These are phyloP conservation scores for Yamagishiella unicocca DNA, from an alignment of 139 green algal genomes.

Conservation along the genomic window DNA sequence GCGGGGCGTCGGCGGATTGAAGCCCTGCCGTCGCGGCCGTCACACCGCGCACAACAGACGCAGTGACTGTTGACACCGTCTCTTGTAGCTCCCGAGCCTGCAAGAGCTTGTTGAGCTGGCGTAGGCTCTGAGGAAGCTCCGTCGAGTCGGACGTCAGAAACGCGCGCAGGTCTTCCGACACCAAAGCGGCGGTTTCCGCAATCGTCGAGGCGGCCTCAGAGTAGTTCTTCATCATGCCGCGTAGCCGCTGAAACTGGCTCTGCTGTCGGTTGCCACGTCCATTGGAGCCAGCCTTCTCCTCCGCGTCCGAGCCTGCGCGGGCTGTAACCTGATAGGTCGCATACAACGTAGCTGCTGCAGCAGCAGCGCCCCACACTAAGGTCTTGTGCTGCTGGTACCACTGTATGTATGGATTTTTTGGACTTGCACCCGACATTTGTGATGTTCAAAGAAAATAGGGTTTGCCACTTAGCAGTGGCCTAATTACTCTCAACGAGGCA, in stretches of 20 bases:
- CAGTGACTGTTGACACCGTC: background rate
- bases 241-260: background rate
- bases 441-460: too few species aligned
- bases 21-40: background rate
- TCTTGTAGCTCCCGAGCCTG: constrained; percentile 53
- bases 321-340: background rate
- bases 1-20: background rate
- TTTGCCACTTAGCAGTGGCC: too few species aligned
- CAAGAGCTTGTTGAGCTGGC: constrained; percentile 57
- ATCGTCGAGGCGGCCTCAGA: background rate
- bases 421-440: background rate
- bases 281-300: background rate
- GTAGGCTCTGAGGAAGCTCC: constrained; percentile 57
- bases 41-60: constrained; percentile 8
- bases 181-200: constrained; percentile 15
- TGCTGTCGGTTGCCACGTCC: background rate
- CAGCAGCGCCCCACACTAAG: constrained; percentile 21
- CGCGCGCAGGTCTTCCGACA: constrained; percentile 46
- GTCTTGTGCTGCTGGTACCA: constrained; percentile 39
- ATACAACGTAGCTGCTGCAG: background rate
- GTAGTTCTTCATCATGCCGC: constrained; percentile 14
- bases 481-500: too few species aligned
- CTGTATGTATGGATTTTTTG: background rate
- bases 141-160: constrained; percentile 44
- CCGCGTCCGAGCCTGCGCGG: too few species aligned